Base-by-base conservation (phyloP, 345 rosid genomes). In the Excoecaria cochinchinensis region DNA sequence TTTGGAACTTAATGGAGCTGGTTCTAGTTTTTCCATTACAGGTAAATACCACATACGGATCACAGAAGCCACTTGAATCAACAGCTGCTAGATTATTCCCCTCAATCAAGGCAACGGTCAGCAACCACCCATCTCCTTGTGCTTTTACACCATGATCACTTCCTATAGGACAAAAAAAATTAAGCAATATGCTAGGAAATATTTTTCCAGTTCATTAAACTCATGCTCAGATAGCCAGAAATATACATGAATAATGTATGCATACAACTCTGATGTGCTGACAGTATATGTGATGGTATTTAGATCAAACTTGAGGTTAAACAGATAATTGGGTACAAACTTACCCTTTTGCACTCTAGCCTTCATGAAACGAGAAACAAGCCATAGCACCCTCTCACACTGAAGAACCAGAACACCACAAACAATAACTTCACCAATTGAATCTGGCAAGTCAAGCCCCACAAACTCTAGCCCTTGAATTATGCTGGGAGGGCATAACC, bases 71-170 rank as follows among this genome's bases (percentile, higher is more conserved):
- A 70, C 91, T 88, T 75, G 99, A 83, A 87, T 95, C 97, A 64
- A 92, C 97, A 71, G 99, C 87, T 16, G 99, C 93, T 80, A 95
- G 78, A 81, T 87, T 89, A 69, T 81, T 87, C 80, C 98, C 99
- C 79, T 91, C 94, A 55, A 95, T 86, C 78, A 95, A 84, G 69
- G 98, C 99, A 90, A 88, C 89, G 57, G 99, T 95, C 71, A 92
- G 89, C 75, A 95, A 73, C 98, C 99, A 95, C 71, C 99, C 99
- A 77, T 91, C 94, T 42, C 99, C 99, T 85, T 86, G 97, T 44
- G 99, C 98, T 87, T 88, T 95, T 74, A 92, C 78, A 77, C 99
- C 99, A 81, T 92, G 97, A 88, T 95, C 99, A 71, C 90, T 87
- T 44, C 94, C 99, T 95, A 77, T 73, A 48, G 25, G 64, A 76